phyloP scores from a whole-genome alignment of 495 filamentous ascomycete genomes.

The Hyaloscypha hepaticicola region DNA sequence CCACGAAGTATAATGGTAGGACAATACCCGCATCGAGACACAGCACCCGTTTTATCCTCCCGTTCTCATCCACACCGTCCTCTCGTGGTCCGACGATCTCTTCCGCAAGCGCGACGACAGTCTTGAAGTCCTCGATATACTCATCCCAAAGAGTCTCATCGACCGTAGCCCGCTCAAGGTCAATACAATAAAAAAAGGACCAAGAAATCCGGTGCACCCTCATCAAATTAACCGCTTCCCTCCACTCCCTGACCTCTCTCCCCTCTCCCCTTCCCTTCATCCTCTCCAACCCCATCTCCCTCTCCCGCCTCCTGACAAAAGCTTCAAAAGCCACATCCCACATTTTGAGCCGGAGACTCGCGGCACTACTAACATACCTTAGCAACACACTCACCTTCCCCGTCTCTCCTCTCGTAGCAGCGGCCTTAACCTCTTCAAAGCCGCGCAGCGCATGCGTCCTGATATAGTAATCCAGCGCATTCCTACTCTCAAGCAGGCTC shows the following conservation, averaged over 20 bases:
- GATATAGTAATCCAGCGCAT: constrained; percentile 4
- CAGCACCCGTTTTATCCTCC: background rate
- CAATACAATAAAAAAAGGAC: background rate
- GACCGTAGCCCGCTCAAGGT: background rate
- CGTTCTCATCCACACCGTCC: background rate
- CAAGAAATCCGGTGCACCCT: background rate
- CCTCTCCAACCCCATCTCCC: background rate
- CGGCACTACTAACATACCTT: no score
- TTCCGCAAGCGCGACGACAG: background rate
- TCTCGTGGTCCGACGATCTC: background rate
- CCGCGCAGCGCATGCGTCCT: background rate
- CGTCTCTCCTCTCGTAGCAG: no score
- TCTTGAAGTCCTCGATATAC: background rate
- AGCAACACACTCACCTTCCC: no score
- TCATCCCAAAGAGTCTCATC: constrained; percentile 13
- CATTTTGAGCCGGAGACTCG: no score
- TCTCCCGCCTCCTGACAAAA: background rate
- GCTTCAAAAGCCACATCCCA: background rate
- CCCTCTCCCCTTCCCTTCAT: background rate
- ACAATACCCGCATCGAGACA: constrained; percentile 17
- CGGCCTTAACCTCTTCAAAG: no score
- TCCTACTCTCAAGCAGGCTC: background rate
- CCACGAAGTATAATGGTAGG: constrained; percentile 15
- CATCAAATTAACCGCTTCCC: background rate
- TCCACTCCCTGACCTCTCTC: background rate